A percentile compares a stretch with the other conserved stretches of the same genome.
phyloP scores from a whole-genome alignment of 768 basidiomycete genomes.

The Termitomyces bulborhizus region DNA sequence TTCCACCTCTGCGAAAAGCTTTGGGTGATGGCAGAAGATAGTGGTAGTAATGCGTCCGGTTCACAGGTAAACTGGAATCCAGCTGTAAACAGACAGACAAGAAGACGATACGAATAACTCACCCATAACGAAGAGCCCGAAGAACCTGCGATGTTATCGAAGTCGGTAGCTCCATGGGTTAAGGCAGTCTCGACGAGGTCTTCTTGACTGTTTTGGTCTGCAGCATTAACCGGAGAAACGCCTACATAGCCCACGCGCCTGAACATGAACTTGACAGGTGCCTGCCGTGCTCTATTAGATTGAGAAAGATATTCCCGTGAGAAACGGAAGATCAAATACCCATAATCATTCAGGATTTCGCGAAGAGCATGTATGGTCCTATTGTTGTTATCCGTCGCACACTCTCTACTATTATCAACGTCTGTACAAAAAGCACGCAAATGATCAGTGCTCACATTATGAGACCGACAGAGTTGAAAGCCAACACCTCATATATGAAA shows the following conservation, averaged over 20 bases:
- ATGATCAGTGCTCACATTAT: constrained; percentile 43
- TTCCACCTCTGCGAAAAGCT: constrained; percentile 14
- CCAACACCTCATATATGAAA: constrained; percentile 57
- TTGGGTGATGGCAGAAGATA: constrained; percentile 29
- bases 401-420: constrained; percentile 34
- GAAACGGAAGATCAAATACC: constrained; percentile 24
- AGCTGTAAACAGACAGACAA: not conserved
- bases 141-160: constrained; percentile 7
- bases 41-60: constrained; percentile 29
- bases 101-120: not conserved
- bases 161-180: constrained; percentile 16
- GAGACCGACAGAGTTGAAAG: constrained; percentile 51
- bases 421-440: not conserved
- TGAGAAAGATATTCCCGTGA: not conserved
- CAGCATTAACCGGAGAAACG: constrained; percentile 27
- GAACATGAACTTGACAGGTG: constrained; percentile 66
- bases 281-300: constrained; percentile 44
- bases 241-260: constrained; percentile 46
- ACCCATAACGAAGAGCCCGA: constrained; percentile 8
- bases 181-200: constrained; percentile 20
- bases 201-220: constrained; percentile 22
- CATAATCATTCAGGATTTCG: constrained; percentile 40
- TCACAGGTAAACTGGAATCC: constrained; percentile 39
- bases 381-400: constrained; percentile 57
- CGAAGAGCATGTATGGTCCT: constrained; percentile 54